Conservation (phyloP, 2,329 filamentous ascomycete genomes). For the Thelonectria rubi region DNA sequence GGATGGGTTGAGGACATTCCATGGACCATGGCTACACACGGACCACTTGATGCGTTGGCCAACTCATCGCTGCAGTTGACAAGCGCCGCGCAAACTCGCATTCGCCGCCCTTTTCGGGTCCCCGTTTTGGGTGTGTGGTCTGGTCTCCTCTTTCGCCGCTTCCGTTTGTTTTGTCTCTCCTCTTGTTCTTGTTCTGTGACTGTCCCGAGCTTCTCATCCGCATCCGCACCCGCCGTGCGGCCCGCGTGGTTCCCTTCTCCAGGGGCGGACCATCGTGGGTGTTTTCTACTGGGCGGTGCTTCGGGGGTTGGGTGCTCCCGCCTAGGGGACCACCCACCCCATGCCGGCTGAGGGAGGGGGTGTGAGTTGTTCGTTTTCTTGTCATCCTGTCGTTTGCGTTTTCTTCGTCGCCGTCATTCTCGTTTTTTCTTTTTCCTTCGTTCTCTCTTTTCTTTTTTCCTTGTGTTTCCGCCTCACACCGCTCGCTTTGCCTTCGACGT, state of each 20-base stretch:
- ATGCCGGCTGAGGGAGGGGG: constrained; percentile 24
- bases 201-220: constrained; percentile 11
- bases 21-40: constrained; percentile 50
- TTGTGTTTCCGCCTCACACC: background rate
- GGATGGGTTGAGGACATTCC: constrained; percentile 42
- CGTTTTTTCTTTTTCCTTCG: constrained; percentile 15
- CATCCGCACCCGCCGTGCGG: constrained; percentile 15
- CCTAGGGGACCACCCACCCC: constrained; percentile 10
- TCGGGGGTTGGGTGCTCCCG: constrained; percentile 7
- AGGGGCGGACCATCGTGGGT: constrained; percentile 20
- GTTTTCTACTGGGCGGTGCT: constrained; percentile 23
- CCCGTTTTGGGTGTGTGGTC: constrained; percentile 22
- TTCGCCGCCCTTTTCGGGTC: constrained; percentile 30
- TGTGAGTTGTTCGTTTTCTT: constrained; percentile 23
- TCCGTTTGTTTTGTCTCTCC: constrained; percentile 3
- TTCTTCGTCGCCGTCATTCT: constrained; percentile 15
- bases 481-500: constrained; percentile 7
- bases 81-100: constrained; percentile 42
- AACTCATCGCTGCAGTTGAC: constrained; percentile 56
- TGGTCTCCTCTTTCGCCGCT: constrained; percentile 8
- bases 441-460: constrained; percentile 2
- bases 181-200: background rate
- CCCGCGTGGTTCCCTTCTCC: constrained; percentile 17
- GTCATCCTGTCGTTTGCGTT: constrained; percentile 31
- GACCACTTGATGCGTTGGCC: constrained; percentile 55